Evolutionary conservation across 2,329 filamentous ascomycete species (phyloP), one percentile per base, ranked within the genome.

Genomic region (Cercospora canescens): DNA sequence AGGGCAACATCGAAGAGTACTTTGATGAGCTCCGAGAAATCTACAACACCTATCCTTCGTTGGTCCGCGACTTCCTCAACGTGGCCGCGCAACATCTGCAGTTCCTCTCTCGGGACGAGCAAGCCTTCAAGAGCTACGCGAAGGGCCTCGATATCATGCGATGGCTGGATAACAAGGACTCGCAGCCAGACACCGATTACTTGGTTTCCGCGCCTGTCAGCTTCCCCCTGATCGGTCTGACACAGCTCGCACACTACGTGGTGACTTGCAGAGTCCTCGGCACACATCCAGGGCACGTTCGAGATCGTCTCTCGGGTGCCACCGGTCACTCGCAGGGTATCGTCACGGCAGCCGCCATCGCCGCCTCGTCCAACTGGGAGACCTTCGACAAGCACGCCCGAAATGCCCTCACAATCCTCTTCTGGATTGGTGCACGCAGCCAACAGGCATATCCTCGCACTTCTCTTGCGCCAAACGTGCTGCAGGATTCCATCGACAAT

Each of bases 1-100:
- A 99, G 79, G 95, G 95, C 74, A 99, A 99, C 80, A 98, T 99
- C 70, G 94, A 99, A 81, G 96, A 99, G 82, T 99, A 99, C 82
- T 99, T 99, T 76, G 94, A 99, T 73, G 95, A 99, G 83, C 87
- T 99, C 69, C 89, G 95, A 64, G 91, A 96, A 79, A 87, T 98
- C 65, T 94, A 94, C 83, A 89, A 85, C 74, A 97, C 94, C 66
- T 99, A 99, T 81, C 90, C 92, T 12, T 91, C 91, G 30, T 96
- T 99, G 72, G 88, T 97, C 5, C 91, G 92, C 72, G 93, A 96
- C 71, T 88, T 98, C 70, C 87, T 99, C 75, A 86, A 86, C 30
- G 87, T 89, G 26, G 90, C 93, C 7, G 94, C 95, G 14, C 91
- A 96, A 76, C 88, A 96, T 62, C 87, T 99, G n/a, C 93, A 94